Conservation (phyloP, 139 green algal genomes). For the Chlamydomonas schloesseri region DNA sequence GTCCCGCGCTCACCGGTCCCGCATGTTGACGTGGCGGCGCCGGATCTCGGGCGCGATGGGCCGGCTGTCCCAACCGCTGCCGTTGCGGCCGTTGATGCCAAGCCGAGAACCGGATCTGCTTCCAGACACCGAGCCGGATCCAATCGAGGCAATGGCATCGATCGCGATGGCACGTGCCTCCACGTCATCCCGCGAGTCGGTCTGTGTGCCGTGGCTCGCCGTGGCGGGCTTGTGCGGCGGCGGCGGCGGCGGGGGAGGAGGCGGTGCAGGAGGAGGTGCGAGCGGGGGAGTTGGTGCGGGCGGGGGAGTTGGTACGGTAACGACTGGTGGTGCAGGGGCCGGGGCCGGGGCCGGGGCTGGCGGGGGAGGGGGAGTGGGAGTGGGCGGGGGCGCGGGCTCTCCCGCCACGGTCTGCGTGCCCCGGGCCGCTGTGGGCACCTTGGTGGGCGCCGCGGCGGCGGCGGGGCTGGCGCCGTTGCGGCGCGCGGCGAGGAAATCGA, state of each 20-base stretch:
- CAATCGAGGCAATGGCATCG: too few species aligned
- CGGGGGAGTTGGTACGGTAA: not conserved
- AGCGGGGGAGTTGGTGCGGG: too few species aligned
- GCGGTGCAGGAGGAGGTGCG: not conserved
- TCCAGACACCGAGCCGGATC: too few species aligned
- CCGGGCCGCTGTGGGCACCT: not conserved
- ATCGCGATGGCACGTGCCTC: too few species aligned
- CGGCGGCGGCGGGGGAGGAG: not conserved
- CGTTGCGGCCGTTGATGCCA: not conserved
- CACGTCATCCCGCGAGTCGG: too few species aligned
- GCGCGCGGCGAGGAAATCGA: slow-evolving; percentile 8
- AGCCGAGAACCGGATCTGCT: too few species aligned
- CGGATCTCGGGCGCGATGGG: slow-evolving; percentile 25
- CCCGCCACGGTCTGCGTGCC: slow-evolving; percentile 11
- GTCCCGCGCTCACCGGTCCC: slow-evolving; percentile 2
- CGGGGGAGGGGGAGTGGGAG: not conserved
- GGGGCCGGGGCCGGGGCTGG: not conserved
- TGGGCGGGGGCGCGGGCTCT: not conserved
- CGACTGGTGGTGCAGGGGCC: too few species aligned
- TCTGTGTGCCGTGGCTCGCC: too few species aligned
- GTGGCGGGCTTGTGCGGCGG: too few species aligned
- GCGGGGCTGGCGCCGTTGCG: not conserved
- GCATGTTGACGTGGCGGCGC: not conserved
- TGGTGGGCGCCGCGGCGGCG: too few species aligned
- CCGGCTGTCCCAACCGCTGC: slow-evolving; percentile 3